These are phyloP conservation scores for Rickenella mellea DNA, from an alignment of 768 basidiomycete species.

Conservation along the genomic window DNA sequence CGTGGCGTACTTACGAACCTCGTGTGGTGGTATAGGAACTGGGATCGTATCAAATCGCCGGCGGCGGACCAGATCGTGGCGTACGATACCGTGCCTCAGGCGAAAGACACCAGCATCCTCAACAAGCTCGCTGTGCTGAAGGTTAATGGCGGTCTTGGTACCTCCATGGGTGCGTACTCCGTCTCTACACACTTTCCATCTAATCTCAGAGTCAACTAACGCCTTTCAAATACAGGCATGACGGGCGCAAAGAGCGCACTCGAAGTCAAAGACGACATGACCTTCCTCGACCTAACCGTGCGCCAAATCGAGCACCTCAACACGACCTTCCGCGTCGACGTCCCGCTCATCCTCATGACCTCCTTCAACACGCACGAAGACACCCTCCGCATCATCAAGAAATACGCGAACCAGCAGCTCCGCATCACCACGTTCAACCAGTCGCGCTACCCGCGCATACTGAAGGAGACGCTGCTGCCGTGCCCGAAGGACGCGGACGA, in stretches of 20 bases:
- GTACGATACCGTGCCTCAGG: slow-evolving; percentile 61
- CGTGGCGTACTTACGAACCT: slow-evolving; percentile 1
- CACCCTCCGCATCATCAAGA: slow-evolving; percentile 92
- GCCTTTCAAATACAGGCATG: slow-evolving; percentile 44
- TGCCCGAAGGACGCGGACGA: slow-evolving; percentile 68
- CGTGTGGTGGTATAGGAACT: slow-evolving; percentile 53
- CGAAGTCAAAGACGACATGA: slow-evolving; percentile 96
- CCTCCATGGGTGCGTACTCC: slow-evolving; percentile 65
- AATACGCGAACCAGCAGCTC: slow-evolving; percentile 91
- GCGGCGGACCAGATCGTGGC: slow-evolving; percentile 79
- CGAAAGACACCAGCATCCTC: slow-evolving; percentile 54
- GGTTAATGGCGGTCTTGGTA: slow-evolving; percentile 89
- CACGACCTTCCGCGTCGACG: slow-evolving; percentile 73
- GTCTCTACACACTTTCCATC: background rate
- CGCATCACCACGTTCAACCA: slow-evolving; percentile 91
- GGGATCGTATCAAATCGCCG: slow-evolving; percentile 86
- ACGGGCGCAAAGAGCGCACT: slow-evolving; percentile 87
- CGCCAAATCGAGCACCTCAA: slow-evolving; percentile 95
- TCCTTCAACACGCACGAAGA: slow-evolving; percentile 98
- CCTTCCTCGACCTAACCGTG: slow-evolving; percentile 90
- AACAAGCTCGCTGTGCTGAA: slow-evolving; percentile 94
- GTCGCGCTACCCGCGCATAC: slow-evolving; percentile 88
- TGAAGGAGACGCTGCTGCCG: slow-evolving; percentile 81
- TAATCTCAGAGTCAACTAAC: slow-evolving; percentile 1
- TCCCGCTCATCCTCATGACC: slow-evolving; percentile 97